Evolutionary conservation across 768 basidiomycete genomes (phyloP).

Genomic region (Psilocybe cubensis): DNA sequence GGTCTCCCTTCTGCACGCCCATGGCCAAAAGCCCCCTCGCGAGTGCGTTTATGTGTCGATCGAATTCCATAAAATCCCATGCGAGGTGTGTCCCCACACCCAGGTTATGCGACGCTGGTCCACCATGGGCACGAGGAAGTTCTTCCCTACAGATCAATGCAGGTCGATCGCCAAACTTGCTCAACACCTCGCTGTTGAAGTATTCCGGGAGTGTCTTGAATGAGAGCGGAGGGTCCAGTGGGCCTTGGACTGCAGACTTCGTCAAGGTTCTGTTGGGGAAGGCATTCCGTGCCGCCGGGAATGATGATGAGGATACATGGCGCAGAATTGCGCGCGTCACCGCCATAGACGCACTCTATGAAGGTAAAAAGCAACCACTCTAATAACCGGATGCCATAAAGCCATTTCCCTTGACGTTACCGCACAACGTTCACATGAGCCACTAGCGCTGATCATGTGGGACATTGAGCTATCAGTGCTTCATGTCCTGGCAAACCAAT

Average conservation of each 20-base stretch:
- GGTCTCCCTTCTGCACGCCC: conserved; percentile 76
- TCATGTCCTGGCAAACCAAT: not conserved
- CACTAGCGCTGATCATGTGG: conserved; percentile 4
- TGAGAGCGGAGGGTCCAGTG: conserved; percentile 57
- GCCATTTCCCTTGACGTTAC: not conserved
- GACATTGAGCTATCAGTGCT: not conserved
- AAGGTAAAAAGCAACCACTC: not conserved
- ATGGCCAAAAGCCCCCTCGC: conserved; percentile 70
- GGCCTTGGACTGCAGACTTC: conserved; percentile 60
- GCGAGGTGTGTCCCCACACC: conserved; percentile 54
- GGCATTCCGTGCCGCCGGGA: not conserved
- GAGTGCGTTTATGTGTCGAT: conserved; percentile 64
- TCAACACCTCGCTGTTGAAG: conserved; percentile 61
- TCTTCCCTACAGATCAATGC: conserved; percentile 73
- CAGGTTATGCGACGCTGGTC: conserved; percentile 57
- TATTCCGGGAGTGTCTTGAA: conserved; percentile 61
- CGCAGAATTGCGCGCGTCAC: not conserved
- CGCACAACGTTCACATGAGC: conserved; percentile 1
- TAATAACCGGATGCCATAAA: not conserved
- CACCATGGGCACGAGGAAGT: conserved; percentile 57
- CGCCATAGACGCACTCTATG: conserved; percentile 2
- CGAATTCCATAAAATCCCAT: conserved; percentile 78
- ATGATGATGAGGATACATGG: conserved; percentile 3
- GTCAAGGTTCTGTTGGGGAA: conserved; percentile 32
- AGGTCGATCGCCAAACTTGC: conserved; percentile 48